Evolutionary conservation across 2,329 filamentous ascomycete species (phyloP).

Genomic region (Ramularia collo-cygni): DNA sequence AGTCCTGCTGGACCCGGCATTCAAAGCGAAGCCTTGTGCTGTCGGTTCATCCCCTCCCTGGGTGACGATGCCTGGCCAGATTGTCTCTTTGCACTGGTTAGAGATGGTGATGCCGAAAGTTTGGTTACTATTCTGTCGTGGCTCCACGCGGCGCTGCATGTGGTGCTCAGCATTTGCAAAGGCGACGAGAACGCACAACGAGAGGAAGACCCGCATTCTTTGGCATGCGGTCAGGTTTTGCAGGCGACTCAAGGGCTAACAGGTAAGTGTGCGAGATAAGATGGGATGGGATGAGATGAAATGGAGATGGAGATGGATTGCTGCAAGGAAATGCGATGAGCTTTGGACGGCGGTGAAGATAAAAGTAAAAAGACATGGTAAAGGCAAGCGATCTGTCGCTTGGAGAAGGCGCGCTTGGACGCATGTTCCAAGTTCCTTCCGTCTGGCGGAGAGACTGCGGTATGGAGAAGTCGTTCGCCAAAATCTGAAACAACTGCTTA

Average conservation of each 20-base stretch:
- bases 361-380: too few species aligned
- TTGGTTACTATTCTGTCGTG: constrained; percentile 20
- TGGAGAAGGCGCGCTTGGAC: too few species aligned
- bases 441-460: too few species aligned
- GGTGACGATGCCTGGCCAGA: constrained; percentile 71
- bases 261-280: neutral
- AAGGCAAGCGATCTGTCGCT: too few species aligned
- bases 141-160: constrained; percentile 25
- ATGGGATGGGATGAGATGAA: too few species aligned
- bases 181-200: neutral
- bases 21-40: constrained; percentile 59
- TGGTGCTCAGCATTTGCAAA: constrained; percentile 31
- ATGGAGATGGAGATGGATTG: too few species aligned
- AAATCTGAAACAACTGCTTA: too few species aligned
- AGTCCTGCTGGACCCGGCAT: constrained; percentile 49
- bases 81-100: constrained; percentile 63
- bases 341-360: too few species aligned
- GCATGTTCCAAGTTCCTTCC: too few species aligned
- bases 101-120: constrained; percentile 56
- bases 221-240: neutral
- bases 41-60: constrained; percentile 63
- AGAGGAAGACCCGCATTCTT: neutral
- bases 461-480: too few species aligned
- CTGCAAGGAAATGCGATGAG: too few species aligned
- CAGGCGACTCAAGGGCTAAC: neutral